These are phyloP conservation scores for Conringia planisiliqua DNA, from an alignment of 345 rosid genomes.

Conservation along the genomic window DNA sequence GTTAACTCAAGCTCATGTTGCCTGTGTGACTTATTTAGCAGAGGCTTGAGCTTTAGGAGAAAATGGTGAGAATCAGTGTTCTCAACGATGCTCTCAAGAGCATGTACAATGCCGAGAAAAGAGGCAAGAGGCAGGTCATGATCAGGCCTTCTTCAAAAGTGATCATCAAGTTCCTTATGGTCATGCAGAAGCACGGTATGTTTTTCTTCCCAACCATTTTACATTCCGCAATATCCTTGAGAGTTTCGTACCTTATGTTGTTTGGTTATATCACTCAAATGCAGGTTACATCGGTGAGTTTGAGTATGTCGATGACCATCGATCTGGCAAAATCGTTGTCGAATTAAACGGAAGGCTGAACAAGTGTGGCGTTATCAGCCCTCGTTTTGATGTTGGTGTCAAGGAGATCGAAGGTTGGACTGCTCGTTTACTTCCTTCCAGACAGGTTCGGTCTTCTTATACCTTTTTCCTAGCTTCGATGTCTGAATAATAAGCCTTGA, in stretches of 20 bases:
- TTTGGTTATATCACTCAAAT: background rate
- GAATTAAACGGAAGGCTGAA: conserved; percentile 51
- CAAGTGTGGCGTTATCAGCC: conserved; percentile 57
- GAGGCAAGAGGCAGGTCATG: conserved; percentile 39
- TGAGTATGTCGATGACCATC: conserved; percentile 51
- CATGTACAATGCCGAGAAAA: conserved; percentile 38
- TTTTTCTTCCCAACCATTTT: too few species aligned
- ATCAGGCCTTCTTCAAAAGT: conserved; percentile 36
- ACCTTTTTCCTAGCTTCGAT: background rate
- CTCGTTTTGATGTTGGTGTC: conserved; percentile 53
- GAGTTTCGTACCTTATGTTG: background rate
- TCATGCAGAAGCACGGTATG: conserved; percentile 40
- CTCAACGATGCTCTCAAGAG: conserved; percentile 38
- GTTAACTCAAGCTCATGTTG: background rate
- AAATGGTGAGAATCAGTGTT: conserved; percentile 36
- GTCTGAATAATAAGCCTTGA: background rate
- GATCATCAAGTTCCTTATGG: conserved; percentile 35
- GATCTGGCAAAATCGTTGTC: conserved; percentile 52
- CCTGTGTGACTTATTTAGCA: background rate
- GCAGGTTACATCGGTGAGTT: conserved; percentile 50
- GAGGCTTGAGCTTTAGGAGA: conserved; percentile 16
- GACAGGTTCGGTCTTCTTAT: conserved; percentile 38
- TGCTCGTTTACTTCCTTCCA: conserved; percentile 52
- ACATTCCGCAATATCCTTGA: background rate
- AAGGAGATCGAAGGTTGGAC: conserved; percentile 58